Evolutionary conservation across 1,284 basidiomycete species (phyloP).

Genomic region (Tilletia setariae): DNA sequence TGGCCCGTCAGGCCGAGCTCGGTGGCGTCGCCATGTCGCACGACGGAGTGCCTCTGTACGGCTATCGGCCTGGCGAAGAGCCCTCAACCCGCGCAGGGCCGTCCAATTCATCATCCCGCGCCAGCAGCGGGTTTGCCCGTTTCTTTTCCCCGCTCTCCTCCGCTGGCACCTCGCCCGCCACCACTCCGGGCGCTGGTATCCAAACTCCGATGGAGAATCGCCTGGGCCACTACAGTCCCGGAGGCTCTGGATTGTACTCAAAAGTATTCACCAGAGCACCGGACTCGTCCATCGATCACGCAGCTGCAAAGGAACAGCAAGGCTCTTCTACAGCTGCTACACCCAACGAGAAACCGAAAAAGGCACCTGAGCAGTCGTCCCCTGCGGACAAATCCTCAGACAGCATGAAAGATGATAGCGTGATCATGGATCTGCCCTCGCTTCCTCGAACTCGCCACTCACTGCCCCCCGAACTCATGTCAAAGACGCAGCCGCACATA

Average conservation of each 20-base stretch:
- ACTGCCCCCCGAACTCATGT: background rate
- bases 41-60: background rate
- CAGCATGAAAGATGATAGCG: too few relatives aligned
- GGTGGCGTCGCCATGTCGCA: background rate
- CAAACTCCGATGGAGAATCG: conserved; percentile 5
- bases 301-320: background rate
- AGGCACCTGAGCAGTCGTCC: too few relatives aligned
- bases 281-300: background rate
- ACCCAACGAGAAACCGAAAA: too few relatives aligned
- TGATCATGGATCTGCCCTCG: background rate
- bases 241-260: background rate
- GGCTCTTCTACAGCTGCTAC: too few relatives aligned
- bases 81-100: background rate
- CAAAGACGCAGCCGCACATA: background rate
- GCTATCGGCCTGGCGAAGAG: conserved; percentile 6
- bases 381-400: too few relatives aligned
- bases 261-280: background rate
- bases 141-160: conserved; percentile 3
- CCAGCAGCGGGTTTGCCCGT: background rate
- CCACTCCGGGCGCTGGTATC: background rate
- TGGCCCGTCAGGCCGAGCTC: background rate
- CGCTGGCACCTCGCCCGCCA: background rate
- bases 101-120: background rate
- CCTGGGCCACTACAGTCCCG: background rate
- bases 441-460: background rate